Percentiles rank a stretch among this genome's conserved stretches.
These are phyloP conservation scores for Hygrophorus pudorinus DNA, from an alignment of 768 basidiomycete genomes.

Conservation along the genomic window DNA sequence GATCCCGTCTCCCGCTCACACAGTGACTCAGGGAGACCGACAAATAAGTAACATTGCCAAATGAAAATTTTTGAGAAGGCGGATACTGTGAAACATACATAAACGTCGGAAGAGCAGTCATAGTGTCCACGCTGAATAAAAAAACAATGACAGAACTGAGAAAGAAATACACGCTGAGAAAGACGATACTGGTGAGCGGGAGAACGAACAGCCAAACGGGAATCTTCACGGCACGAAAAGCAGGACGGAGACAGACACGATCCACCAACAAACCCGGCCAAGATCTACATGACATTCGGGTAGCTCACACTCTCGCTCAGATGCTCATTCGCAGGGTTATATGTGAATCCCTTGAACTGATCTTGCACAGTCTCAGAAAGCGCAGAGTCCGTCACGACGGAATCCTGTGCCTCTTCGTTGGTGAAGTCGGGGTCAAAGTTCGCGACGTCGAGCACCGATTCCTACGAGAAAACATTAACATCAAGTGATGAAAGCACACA, in stretches of 20 bases:
- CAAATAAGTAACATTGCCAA: not conserved
- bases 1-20: too few species aligned
- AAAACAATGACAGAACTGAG: not conserved
- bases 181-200: too few species aligned
- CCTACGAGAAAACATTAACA: slow-evolving; percentile 28
- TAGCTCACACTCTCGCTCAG: slow-evolving; percentile 79
- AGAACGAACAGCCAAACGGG: too few species aligned
- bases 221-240: not conserved
- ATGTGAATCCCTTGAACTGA: slow-evolving; percentile 88
- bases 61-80: not conserved
- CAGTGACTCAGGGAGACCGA: too few species aligned
- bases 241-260: too few species aligned
- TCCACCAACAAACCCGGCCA: not conserved
- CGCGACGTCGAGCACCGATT: slow-evolving; percentile 88
- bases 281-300: slow-evolving; percentile 21
- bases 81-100: not conserved
- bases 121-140: not conserved
- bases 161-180: not conserved
- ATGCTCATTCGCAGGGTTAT: slow-evolving; percentile 78
- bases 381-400: slow-evolving; percentile 88
- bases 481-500: not conserved
- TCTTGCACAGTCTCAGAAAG: slow-evolving; percentile 95
- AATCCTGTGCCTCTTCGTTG: slow-evolving; percentile 89
- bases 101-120: too few species aligned
- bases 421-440: slow-evolving; percentile 99